phyloP scores from a whole-genome alignment of 768 basidiomycete species.

The Hericium coralloides region DNA sequence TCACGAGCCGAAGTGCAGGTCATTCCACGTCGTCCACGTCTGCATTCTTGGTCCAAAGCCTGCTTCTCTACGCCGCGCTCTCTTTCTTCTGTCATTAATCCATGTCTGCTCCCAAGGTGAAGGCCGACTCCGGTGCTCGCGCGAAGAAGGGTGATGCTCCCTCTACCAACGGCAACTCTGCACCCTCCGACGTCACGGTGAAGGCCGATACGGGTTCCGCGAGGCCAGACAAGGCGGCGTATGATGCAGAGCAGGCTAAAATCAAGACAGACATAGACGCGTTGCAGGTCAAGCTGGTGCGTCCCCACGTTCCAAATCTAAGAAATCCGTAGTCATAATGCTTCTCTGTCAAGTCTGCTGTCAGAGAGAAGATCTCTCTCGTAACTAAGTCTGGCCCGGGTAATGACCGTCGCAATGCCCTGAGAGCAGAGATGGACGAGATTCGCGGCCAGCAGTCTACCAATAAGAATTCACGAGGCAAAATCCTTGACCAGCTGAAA shows the following conservation, averaged over 20 bases:
- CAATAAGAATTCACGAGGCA: conserved; percentile 60
- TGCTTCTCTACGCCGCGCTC: conserved; percentile 12
- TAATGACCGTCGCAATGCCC: conserved; percentile 61
- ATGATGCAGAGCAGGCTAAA: conserved; percentile 78
- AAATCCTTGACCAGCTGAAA: conserved; percentile 74
- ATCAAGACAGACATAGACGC: conserved; percentile 79
- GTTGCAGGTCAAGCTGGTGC: conserved; percentile 70
- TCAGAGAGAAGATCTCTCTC: conserved; percentile 69
- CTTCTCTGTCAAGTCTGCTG: conserved; percentile 38
- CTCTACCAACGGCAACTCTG: conserved; percentile 30
- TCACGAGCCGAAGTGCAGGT: conserved; percentile 3
- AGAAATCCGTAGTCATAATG: not conserved
- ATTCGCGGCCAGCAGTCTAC: conserved; percentile 74
- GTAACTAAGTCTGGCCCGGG: conserved; percentile 51
- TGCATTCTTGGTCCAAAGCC: conserved; percentile 11
- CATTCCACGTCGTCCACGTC: conserved; percentile 16
- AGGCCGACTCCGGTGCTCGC: conserved; percentile 35
- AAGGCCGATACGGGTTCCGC: conserved; percentile 27
- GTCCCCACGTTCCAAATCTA: conserved; percentile 22
- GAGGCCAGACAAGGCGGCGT: conserved; percentile 79
- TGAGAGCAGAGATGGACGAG: conserved; percentile 74
- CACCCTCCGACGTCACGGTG: conserved; percentile 21
- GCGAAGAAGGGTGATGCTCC: conserved; percentile 15
- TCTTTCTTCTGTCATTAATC: conserved; percentile 8
- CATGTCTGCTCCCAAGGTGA: conserved; percentile 44